Conservation (phyloP, 2,329 filamentous ascomycete species). For the Cordyceps sp. region DNA sequence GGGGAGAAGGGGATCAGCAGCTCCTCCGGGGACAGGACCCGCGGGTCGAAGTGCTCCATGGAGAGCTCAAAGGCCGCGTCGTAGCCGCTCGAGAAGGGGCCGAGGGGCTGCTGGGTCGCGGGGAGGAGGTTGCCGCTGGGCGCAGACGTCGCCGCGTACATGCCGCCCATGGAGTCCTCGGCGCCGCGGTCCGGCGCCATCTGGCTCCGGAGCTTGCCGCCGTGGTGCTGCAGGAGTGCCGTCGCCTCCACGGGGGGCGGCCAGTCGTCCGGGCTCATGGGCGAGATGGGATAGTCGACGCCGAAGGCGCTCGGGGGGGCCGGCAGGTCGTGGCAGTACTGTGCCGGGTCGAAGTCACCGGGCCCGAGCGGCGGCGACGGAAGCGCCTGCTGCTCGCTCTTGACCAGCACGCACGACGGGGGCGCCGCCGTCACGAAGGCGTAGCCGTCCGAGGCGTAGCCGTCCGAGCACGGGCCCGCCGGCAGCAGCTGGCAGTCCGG, state of each 20-base stretch:
- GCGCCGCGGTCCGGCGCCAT: not conserved
- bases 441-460: slow-evolving; percentile 2
- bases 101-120: too few relatives aligned
- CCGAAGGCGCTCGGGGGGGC: slow-evolving; percentile 8
- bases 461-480: slow-evolving; percentile 4
- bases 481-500: slow-evolving; percentile 3
- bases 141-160: too few relatives aligned
- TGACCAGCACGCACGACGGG: slow-evolving; percentile 2
- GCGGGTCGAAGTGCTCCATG: not conserved
- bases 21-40: slow-evolving; percentile 2
- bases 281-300: slow-evolving; percentile 11
- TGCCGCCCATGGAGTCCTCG: not conserved
- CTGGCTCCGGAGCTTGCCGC: not conserved
- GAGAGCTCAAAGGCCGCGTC: too few relatives aligned
- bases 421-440: not conserved
- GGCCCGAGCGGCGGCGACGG: slow-evolving; percentile 19
- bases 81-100: too few relatives aligned
- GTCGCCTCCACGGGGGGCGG: too few relatives aligned
- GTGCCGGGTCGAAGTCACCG: slow-evolving; percentile 19
- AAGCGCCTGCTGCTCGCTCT: slow-evolving; percentile 11
- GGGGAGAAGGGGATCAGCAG: slow-evolving; percentile 2
- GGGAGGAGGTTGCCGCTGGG: too few relatives aligned
- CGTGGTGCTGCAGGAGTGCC: too few relatives aligned
- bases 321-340: slow-evolving; percentile 17
- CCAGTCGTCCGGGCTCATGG: too few relatives aligned